These are phyloP conservation scores for Synchytrium microbalum DNA, from an alignment of 371 early-diverging fungal genomes.

Conservation along the genomic window DNA sequence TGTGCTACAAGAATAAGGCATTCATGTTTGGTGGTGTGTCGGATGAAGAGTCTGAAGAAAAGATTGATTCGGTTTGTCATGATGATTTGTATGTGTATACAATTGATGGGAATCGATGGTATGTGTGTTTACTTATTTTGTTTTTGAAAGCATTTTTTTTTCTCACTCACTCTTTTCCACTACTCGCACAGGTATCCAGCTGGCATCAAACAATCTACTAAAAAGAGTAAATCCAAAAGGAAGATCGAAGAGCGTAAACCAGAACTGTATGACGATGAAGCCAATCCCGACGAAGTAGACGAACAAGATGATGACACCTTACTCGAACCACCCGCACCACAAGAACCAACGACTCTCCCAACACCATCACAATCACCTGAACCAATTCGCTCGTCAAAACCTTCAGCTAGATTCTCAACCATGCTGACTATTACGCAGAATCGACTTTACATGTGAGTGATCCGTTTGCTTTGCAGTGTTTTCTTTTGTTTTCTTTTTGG, in stretches of 20 bases:
- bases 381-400: conserved; percentile 8
- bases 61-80: conserved; percentile 44
- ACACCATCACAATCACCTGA: not conserved
- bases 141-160: too few relatives aligned
- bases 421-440: conserved; percentile 48
- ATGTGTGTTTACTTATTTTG: not conserved
- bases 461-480: not conserved
- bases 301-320: not conserved
- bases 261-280: not conserved
- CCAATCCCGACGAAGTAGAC: not conserved
- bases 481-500: not conserved
- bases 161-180: not conserved
- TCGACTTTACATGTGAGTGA: conserved; percentile 38
- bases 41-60: conserved; percentile 46
- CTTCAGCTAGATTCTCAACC: conserved; percentile 51
- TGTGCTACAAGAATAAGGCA: conserved; percentile 44
- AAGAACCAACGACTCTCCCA: not conserved
- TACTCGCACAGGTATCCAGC: not conserved
- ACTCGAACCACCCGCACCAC: too few relatives aligned
- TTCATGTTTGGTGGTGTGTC: conserved; percentile 39
- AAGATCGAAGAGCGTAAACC: not conserved
- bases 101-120: conserved; percentile 2
- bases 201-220: not conserved
- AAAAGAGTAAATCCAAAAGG: not conserved
- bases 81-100: conserved; percentile 35